Evolutionary conservation across 2,329 filamentous ascomycete genomes (phyloP), one percentile per base, ranked within the genome.

Genomic region (Paradendryphiella salina): DNA sequence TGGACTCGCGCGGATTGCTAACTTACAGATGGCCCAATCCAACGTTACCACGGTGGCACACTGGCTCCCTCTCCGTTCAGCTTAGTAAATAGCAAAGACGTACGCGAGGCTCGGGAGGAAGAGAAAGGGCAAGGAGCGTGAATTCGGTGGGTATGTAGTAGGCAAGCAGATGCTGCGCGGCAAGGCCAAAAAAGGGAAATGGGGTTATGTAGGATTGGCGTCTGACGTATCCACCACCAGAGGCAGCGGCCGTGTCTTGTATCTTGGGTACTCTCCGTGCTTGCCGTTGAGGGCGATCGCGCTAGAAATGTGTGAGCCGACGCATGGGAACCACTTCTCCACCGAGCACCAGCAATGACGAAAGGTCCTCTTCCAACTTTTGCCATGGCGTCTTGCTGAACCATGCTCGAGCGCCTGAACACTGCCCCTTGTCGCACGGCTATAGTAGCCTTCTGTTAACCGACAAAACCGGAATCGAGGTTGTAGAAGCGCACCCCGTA

Each of bases 261-360:
- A 57, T 44, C 52, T 51, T 46, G 35, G 41, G 20, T 34, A 35
- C 46, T 32, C 58, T 60, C 59, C 55, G 56, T 56, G 55, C 49
- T 52, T 60, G 54, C 59, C 62, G 57, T 61, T 55, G 51, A 38
- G 39, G 42, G 47, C 59, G 52, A 59, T 50, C 17, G 49, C 62
- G 60, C 60, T 64, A 65, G 56, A 57, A 51, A 56, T 45, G 49
- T 46, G 49, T 36, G 52, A 57, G 50, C 54, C 58, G 54, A 52
- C 39, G 42, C 49, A 37, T 52, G 45, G 37, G 49, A 52, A 52
- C 43, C 20, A 52, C 44, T 52, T 55, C 54, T 61, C 63, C 59
- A 65, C 63, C 50, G 32, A 18, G 26, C 46, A 50, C 42, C 29
- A 23, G 48, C 47, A 47, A 65, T 65, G 62, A 65, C 62, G 62